These are phyloP conservation scores for Aspergillus ochraceoroseus DNA, from an alignment of 2,329 filamentous ascomycete genomes.

Conservation along the genomic window DNA sequence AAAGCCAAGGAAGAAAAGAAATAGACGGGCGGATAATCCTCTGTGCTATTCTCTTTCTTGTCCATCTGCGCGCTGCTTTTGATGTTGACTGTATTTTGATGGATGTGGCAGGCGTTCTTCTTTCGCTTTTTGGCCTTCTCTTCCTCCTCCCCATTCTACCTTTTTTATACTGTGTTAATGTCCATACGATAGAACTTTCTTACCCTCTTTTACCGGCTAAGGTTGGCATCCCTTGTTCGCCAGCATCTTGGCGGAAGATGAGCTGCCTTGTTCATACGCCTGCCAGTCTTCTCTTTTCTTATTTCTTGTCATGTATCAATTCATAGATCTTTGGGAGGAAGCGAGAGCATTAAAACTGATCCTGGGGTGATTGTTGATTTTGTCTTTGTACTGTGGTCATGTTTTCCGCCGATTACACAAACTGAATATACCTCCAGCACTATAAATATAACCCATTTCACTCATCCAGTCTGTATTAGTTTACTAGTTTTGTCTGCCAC, in stretches of 20 bases:
- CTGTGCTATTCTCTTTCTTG: constrained; percentile 5
- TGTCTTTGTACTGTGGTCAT: too few species aligned
- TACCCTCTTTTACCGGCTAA: neutral
- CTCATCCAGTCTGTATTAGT: too few species aligned
- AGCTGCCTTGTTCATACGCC: too few species aligned
- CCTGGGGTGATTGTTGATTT: neutral
- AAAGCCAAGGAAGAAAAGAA: constrained; percentile 28
- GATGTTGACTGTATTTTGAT: constrained; percentile 1
- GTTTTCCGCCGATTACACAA: too few species aligned
- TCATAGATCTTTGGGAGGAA: constrained; percentile 2
- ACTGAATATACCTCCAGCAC: neutral
- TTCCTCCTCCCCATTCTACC: constrained; percentile 13
- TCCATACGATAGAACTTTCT: constrained; percentile 23
- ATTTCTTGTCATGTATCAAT: constrained; percentile 1
- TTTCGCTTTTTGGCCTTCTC: constrained; percentile 6
- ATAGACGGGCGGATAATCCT: too few species aligned
- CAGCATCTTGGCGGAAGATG: too few species aligned
- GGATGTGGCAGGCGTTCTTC: constrained; percentile 5
- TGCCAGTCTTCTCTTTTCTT: neutral
- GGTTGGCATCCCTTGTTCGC: neutral
- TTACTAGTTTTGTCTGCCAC: too few species aligned
- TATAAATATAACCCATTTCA: too few species aligned
- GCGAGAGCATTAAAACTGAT: neutral
- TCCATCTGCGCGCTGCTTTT: constrained; percentile 4
- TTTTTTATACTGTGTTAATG: constrained; percentile 19